Base-by-base conservation (phyloP, 495 filamentous ascomycete genomes). In the Hypoxylon crocopeplum region DNA sequence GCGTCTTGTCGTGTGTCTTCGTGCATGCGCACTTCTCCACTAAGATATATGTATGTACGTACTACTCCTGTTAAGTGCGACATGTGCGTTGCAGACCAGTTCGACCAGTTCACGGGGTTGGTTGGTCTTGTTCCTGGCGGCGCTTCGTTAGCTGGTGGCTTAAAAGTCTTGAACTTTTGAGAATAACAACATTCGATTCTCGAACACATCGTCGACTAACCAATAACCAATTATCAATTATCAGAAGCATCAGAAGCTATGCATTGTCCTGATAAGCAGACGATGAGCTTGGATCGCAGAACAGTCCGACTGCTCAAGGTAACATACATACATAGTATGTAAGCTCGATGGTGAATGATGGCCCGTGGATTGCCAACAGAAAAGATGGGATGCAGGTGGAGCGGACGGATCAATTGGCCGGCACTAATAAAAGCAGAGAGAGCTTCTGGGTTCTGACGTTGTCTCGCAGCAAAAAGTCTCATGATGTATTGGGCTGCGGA, bases 381-480 rank as follows among this genome's bases (percentile, higher is more conserved):
- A 34, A 34, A 34, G 17, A 13, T 5, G 16, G 34, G 50, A 56
- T 59, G 61, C 61, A 64, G 46, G 62, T 52, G 56, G 50, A 57
- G 47, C 48, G 51, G 41, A 66, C 56, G 51, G 62, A 66, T 66
- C 56, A 56, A 66, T 60, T 66, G 56, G 62, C 62, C 56, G 62
- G 62, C 47, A 59, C 50, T 66, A 63, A 56, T 40, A 40, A 60
- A 66, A 55, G 40, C 33, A 61, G 56, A 66, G 22, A 50, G 46
- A 61, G 46, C 56, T 56, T 27, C 62, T 66, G 47, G 56, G 50
- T 50, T 66, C 62, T 61, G 62, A 66, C 62, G 62, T 66, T 66
- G 62, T 61, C 62, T 61, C 62, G 62, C 56, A 66, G 56, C 37
- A 50, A 51, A 47, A 56, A 61, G 62, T 66, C 62, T 66, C 62